A percentile compares a stretch with the other conserved stretches of the same genome.
Evolutionary conservation across 1,284 basidiomycete species (phyloP).

Genomic region (Ceratobasidium sp.): DNA sequence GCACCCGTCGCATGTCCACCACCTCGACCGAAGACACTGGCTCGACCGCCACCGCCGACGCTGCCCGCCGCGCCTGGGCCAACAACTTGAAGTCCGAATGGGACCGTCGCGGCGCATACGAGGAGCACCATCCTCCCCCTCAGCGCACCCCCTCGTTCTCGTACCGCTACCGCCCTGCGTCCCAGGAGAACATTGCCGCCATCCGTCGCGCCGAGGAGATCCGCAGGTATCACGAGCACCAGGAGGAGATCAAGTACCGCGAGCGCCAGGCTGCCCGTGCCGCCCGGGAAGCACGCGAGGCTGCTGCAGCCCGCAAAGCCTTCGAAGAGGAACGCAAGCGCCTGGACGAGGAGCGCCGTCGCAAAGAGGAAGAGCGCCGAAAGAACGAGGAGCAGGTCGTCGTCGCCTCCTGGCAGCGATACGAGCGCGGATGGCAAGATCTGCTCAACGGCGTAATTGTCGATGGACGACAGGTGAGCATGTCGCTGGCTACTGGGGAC

Average conservation of each 20-base stretch:
- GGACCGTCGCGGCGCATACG: constrained; percentile 32
- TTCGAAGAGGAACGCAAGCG: constrained; percentile 34
- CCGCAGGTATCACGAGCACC: constrained; percentile 29
- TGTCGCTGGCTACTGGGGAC: background rate
- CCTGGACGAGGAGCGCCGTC: constrained; percentile 17
- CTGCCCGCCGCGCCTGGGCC: constrained; percentile 31
- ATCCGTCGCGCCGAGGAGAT: constrained; percentile 32
- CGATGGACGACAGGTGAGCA: constrained; percentile 27
- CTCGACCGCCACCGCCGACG: constrained; percentile 1
- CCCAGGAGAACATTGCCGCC: constrained; percentile 3
- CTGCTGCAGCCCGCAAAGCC: constrained; percentile 27
- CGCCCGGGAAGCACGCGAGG: constrained; percentile 24
- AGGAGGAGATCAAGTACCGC: constrained; percentile 37
- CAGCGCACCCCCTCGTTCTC: background rate
- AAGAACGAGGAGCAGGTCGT: constrained; percentile 34
- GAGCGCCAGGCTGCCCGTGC: constrained; percentile 28
- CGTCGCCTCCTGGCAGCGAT: constrained; percentile 40
- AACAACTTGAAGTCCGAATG: constrained; percentile 25
- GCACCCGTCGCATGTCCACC: background rate
- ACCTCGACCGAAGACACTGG: background rate
- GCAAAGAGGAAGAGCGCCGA: constrained; percentile 13
- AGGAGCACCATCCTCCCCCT: constrained; percentile 22
- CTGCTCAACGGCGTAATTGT: constrained; percentile 30
- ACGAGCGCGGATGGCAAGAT: constrained; percentile 40
- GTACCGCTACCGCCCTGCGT: constrained; percentile 17